Base-by-base conservation (phyloP, 2,329 filamentous ascomycete species). In the Drechslerella coelobrocha region DNA sequence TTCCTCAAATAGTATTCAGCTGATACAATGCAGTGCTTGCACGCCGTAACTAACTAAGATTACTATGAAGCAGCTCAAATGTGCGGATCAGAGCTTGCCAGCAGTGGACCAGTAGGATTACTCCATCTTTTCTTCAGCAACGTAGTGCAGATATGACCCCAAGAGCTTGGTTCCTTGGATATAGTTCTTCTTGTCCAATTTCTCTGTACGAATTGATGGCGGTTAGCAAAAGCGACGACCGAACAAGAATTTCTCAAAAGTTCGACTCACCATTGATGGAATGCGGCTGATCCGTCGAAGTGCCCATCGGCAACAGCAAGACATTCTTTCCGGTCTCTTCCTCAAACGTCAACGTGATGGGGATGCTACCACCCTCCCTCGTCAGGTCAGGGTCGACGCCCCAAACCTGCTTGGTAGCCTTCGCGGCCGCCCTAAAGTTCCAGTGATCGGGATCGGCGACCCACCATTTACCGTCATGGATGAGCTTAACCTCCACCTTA, bases 401-500 rank as follows among this genome's bases (percentile, higher is more conserved):
- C 86, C 92, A 99, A 37, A 99, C 94, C 74, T 91, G 87, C 83
- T 97, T 89, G 31, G 94, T 92, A n/a, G 94, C 94, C 85, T 96
- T 97, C 78, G 89, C 87, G 12, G 94, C 94, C 24, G 93, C 93
- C 27, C 87, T 86, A 82, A 97, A 99, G 84, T 99, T 99, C 92
- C 94, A 97, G 84, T 99, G 93, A 82, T 96, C 94, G 27, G 94
- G 93, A 78, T 89, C 92, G 50, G 95, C 92, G 51, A 96, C 92
- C 94, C 94, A 99, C 94, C 94, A 99, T 82, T 97, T 97, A 75
- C 94, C 94, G 68, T 88, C 88, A 83, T 99, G 94, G 81, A 93
- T 88, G 66, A 92, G 84, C 78, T 84, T 87, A 57, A 92, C 88
- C 76, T 90, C 90, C 78, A 96, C 80, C 14, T 84, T 92, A 83